Conservation (phyloP, 176 grass and related monocot genomes). For the Cenchrus fungigraminus region DNA sequence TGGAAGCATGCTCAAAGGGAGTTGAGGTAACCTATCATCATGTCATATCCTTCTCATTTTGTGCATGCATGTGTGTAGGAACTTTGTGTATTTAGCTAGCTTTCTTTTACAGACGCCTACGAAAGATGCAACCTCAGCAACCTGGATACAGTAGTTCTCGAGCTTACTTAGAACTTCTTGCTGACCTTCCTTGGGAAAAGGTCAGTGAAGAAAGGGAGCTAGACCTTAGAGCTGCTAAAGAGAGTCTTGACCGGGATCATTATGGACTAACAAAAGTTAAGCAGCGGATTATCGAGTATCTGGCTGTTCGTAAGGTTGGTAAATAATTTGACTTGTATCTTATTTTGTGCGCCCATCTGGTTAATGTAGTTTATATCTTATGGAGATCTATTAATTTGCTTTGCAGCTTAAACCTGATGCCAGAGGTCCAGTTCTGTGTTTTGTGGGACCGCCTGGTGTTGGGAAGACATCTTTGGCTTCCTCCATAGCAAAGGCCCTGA, state of each 20-base stretch:
- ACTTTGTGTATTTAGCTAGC: constrained; percentile 27
- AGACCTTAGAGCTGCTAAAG: constrained; percentile 89
- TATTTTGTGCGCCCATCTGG: constrained; percentile 1
- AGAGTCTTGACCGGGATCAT: constrained; percentile 92
- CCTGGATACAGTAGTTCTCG: constrained; percentile 98
- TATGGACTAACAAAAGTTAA: constrained; percentile 93
- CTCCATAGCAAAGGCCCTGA: constrained; percentile 88
- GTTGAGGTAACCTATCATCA: constrained; percentile 68
- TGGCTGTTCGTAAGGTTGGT: constrained; percentile 96
- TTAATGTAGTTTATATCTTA: constrained; percentile 35
- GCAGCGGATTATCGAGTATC: constrained; percentile 94
- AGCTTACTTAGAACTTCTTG: constrained; percentile 90
- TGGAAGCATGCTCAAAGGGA: constrained; percentile 99
- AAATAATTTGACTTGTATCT: constrained; percentile 30
- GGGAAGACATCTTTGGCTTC: constrained; percentile 98
- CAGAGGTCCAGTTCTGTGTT: constrained; percentile 91
- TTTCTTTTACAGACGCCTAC: constrained; percentile 63
- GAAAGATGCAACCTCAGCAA: constrained; percentile 99
- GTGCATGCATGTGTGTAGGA: not conserved
- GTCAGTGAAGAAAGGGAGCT: constrained; percentile 94
- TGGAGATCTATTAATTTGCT: constrained; percentile 33
- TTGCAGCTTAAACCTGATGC: constrained; percentile 97
- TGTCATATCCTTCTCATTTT: constrained; percentile 35
- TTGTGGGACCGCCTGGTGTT: constrained; percentile 98
- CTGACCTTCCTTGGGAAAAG: constrained; percentile 96